Evolutionary conservation across 1,284 basidiomycete species (phyloP).

Genomic region (Moniliella sp.): DNA sequence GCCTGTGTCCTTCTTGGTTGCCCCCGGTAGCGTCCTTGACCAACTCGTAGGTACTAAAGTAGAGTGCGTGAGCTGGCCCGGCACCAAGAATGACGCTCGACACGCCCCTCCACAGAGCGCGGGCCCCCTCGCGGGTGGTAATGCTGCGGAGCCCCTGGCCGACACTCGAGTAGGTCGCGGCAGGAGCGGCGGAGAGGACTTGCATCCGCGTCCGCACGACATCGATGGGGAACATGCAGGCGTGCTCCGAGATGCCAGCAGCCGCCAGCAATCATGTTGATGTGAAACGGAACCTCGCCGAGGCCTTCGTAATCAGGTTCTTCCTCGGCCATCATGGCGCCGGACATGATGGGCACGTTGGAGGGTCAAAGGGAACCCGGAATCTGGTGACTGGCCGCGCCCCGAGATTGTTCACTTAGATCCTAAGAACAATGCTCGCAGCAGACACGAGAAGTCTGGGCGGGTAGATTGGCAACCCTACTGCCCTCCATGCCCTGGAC

Average conservation of each 20-base stretch:
- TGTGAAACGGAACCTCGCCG: conserved; percentile 34
- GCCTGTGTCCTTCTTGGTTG: conserved; percentile 57
- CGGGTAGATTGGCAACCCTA: too few relatives aligned
- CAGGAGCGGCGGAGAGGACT: conserved; percentile 58
- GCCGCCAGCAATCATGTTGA: conserved; percentile 90
- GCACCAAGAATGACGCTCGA: conserved; percentile 91
- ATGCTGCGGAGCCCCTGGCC: conserved; percentile 70
- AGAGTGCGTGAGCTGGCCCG: conserved; percentile 89
- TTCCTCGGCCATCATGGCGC: too few relatives aligned
- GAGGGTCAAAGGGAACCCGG: too few relatives aligned
- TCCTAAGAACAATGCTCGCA: too few relatives aligned
- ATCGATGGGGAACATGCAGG: conserved; percentile 94
- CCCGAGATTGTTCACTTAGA: too few relatives aligned
- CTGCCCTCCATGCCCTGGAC: too few relatives aligned
- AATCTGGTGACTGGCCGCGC: too few relatives aligned
- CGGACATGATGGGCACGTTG: too few relatives aligned
- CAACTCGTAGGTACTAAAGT: conserved; percentile 87
- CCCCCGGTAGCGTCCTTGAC: conserved; percentile 82
- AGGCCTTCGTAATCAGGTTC: conserved; percentile 32
- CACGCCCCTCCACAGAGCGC: conserved; percentile 82
- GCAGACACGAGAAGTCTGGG: too few relatives aligned
- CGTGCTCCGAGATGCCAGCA: conserved; percentile 94
- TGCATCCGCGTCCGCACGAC: conserved; percentile 99
- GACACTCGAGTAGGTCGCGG: conserved; percentile 63
- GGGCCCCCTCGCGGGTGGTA: conserved; percentile 72